Evolutionary conservation across 1,284 basidiomycete genomes (phyloP).

Genomic region (Hymenochaete sp.): DNA sequence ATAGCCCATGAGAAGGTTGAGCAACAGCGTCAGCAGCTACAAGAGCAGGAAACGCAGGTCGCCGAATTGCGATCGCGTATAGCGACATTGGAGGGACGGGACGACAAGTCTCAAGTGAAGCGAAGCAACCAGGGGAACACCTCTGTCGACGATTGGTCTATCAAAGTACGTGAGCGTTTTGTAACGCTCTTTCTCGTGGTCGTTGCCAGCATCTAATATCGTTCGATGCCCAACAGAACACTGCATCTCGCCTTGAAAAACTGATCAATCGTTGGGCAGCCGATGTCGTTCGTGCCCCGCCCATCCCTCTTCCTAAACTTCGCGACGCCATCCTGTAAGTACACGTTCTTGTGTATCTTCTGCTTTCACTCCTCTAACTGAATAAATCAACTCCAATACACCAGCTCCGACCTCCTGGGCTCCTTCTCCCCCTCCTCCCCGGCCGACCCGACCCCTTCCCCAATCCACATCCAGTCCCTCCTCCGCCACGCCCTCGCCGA

Average conservation of each 20-base stretch:
- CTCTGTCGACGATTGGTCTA: slow-evolving; percentile 76
- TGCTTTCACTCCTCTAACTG: too few species aligned
- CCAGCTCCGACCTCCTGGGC: slow-evolving; percentile 49
- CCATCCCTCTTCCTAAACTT: slow-evolving; percentile 43
- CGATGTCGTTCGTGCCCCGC: slow-evolving; percentile 53
- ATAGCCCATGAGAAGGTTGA: slow-evolving; percentile 83
- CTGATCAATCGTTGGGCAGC: slow-evolving; percentile 78
- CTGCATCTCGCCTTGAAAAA: slow-evolving; percentile 69
- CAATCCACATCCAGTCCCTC: slow-evolving; percentile 67
- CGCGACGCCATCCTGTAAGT: slow-evolving; percentile 47
- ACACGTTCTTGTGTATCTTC: too few species aligned
- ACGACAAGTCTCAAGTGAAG: slow-evolving; percentile 29
- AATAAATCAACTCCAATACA: too few species aligned
- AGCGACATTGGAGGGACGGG: slow-evolving; percentile 57
- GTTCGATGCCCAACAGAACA: slow-evolving; percentile 37
- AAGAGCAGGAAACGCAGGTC: slow-evolving; percentile 75
- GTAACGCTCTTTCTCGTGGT: not conserved
- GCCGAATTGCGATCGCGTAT: slow-evolving; percentile 63
- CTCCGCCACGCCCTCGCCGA: slow-evolving; percentile 71
- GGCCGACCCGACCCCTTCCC: too few species aligned
- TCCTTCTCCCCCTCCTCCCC: slow-evolving; percentile 32
- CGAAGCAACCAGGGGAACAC: slow-evolving; percentile 39
- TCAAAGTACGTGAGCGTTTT: slow-evolving; percentile 44
- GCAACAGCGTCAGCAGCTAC: slow-evolving; percentile 64
- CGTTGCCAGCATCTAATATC: not conserved